phyloP scores from a whole-genome alignment of 805 yeast species.

The Myxozyma neotropica region DNA sequence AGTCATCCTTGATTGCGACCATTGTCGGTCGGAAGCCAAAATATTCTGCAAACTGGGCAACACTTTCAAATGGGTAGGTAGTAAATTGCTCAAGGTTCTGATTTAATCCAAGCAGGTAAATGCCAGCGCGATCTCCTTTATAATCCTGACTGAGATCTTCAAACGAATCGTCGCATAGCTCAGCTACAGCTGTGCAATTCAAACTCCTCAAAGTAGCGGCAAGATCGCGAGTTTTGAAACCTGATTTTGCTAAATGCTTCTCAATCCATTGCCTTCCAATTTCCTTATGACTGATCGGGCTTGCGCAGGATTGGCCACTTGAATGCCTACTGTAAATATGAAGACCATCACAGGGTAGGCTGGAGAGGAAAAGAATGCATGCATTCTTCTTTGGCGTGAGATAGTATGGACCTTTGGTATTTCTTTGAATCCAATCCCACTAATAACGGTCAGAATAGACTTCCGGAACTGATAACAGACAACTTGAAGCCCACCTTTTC shows the following conservation, averaged over 20 bases:
- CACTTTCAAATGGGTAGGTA: constrained; percentile 65
- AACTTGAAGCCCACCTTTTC: not conserved
- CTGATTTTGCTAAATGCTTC: constrained; percentile 51
- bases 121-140: constrained; percentile 64
- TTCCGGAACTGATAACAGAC: not conserved
- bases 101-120: constrained; percentile 91
- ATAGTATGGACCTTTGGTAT: constrained; percentile 75
- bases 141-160: constrained; percentile 55
- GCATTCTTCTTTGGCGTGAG: constrained; percentile 90
- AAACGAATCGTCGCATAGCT: constrained; percentile 85
- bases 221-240: constrained; percentile 51
- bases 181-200: constrained; percentile 83
- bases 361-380: constrained; percentile 82
- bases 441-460: not conserved
- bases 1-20: constrained; percentile 45
- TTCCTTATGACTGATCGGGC: constrained; percentile 58
- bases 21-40: constrained; percentile 69
- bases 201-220: constrained; percentile 55
- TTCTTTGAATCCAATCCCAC: constrained; percentile 48
- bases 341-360: constrained; percentile 69
- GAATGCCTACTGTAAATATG: constrained; percentile 91
- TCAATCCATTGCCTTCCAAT: constrained; percentile 66
- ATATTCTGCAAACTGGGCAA: constrained; percentile 57
- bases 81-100: constrained; percentile 61
- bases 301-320: constrained; percentile 57